Evolutionary conservation across 1,284 basidiomycete genomes (phyloP).

Genomic region (Cryptococcus sp.): DNA sequence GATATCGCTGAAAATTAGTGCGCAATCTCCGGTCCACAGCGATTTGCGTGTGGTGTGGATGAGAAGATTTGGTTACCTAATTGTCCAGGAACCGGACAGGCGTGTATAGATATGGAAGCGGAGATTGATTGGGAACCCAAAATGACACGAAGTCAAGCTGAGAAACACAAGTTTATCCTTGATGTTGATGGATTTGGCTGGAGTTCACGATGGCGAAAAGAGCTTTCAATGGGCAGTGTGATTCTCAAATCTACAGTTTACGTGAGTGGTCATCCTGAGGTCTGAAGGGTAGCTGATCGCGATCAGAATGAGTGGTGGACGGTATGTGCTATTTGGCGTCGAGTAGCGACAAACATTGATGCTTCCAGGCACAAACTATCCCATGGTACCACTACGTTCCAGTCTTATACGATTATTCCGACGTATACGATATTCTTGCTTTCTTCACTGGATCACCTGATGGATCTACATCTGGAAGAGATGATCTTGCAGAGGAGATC

Average conservation of each 20-base stretch:
- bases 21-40: constrained; percentile 20
- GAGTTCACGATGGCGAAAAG: constrained; percentile 37
- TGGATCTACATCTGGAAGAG: constrained; percentile 27
- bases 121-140: constrained; percentile 30
- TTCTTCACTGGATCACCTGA: constrained; percentile 48
- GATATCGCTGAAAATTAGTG: constrained; percentile 1
- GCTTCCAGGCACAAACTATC: constrained; percentile 6
- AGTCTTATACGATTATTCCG: constrained; percentile 33
- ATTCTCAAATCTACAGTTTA: constrained; percentile 34
- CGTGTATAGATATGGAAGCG: constrained; percentile 31
- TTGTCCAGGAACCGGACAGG: neutral
- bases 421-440: constrained; percentile 45
- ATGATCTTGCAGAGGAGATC: constrained; percentile 43
- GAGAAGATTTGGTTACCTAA: constrained; percentile 18
- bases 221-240: constrained; percentile 27
- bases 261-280: constrained; percentile 8
- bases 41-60: neutral
- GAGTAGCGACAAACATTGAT: too few relatives aligned
- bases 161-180: constrained; percentile 42
- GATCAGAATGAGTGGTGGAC: constrained; percentile 24
- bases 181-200: constrained; percentile 49
- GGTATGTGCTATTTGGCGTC: constrained; percentile 1
- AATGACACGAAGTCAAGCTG: constrained; percentile 12
- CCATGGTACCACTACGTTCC: constrained; percentile 39
- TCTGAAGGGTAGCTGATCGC: too few relatives aligned